Conservation (phyloP, 805 yeast species). For the Suhomyces sp. region DNA sequence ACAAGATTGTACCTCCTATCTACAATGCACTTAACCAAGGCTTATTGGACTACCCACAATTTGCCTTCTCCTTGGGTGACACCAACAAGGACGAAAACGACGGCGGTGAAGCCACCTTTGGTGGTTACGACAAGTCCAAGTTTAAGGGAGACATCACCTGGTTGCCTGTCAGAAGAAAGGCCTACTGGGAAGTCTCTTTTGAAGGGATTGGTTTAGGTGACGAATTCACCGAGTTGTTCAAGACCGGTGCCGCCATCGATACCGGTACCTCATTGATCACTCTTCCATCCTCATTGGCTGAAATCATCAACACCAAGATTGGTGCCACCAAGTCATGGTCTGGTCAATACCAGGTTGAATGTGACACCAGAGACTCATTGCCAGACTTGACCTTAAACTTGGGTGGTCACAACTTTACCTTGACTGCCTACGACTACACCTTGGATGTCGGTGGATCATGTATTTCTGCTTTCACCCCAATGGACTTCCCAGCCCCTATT, state of each 20-base stretch:
- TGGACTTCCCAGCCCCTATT: slow-evolving; percentile 96
- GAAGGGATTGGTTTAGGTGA: slow-evolving; percentile 90
- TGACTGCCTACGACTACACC: slow-evolving; percentile 87
- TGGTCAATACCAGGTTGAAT: slow-evolving; percentile 93
- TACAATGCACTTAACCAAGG: slow-evolving; percentile 85
- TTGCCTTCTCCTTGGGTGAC: slow-evolving; percentile 90
- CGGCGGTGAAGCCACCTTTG: slow-evolving; percentile 94
- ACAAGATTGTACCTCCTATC: slow-evolving; percentile 89
- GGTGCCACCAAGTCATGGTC: slow-evolving; percentile 98
- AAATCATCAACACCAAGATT: slow-evolving; percentile 89
- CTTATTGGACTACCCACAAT: slow-evolving; percentile 77
- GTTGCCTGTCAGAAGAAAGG: slow-evolving; percentile 98
- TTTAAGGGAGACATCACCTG: slow-evolving; percentile 84
- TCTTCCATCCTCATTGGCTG: slow-evolving; percentile 93
- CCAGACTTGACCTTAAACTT: slow-evolving; percentile 93
- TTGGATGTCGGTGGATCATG: slow-evolving; percentile 94
- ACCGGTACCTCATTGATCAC: slow-evolving; percentile 97
- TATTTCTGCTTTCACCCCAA: slow-evolving; percentile 92
- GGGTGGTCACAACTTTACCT: slow-evolving; percentile 87
- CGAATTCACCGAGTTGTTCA: slow-evolving; percentile 78
- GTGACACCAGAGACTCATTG: slow-evolving; percentile 76
- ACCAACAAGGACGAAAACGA: slow-evolving; percentile 58
- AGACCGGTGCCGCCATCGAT: slow-evolving; percentile 95
- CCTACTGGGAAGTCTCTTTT: slow-evolving; percentile 98
- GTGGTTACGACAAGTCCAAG: slow-evolving; percentile 81